Base-by-base conservation (phyloP, 2,329 filamentous ascomycete genomes). In the Stachybotrys echinatus region DNA sequence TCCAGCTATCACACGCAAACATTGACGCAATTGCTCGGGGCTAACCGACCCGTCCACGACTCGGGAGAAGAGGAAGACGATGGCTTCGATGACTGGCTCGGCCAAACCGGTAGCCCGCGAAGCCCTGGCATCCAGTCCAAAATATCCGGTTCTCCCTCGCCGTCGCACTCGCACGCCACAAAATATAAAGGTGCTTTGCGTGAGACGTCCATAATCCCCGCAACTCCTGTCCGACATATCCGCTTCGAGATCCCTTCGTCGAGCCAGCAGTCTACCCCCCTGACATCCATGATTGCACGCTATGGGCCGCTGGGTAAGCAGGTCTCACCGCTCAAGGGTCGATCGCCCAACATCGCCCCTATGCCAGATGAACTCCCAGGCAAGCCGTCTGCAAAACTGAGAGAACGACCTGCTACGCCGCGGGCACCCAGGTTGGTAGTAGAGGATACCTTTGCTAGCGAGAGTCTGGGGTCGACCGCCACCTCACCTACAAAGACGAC, bases 201-300 rank as follows among this genome's bases (percentile, higher is more conserved):
- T 3, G 61, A 69, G 37, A 60, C 61, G 20, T 68, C 69, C 1
- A 52, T 68, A n/a, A 60, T 72, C 6, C 73, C 73, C 1, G 69
- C 74, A 50, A 77, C 74, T 6, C 74, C 74, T 0, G 53, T 55
- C 2, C 66, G 65, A 47, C 59, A 54, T 10, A 50, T 60, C 18
- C 65, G 64, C 34, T 56, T 65, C 2, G 72, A 76, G 53, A 70
- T 77, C 6, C 74, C 74, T 2, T 74, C 73, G 1, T 77, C 75
- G 0, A 71, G 52, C 46, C 57, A 52, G 51, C 49, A 54, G 12
- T 67, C 68, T 3, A 73, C 73, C 6, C 72, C 72, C 0, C 67
- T 68, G 18, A 71, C 71, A 3, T 64, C 71, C 0, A 66, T 72
- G 60, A 53, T 75, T 5, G 64, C 61, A 2, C 61, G 71, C 7